Base-by-base conservation (phyloP, 176 grass and related monocot species). In the Aegilops tauschii region DNA sequence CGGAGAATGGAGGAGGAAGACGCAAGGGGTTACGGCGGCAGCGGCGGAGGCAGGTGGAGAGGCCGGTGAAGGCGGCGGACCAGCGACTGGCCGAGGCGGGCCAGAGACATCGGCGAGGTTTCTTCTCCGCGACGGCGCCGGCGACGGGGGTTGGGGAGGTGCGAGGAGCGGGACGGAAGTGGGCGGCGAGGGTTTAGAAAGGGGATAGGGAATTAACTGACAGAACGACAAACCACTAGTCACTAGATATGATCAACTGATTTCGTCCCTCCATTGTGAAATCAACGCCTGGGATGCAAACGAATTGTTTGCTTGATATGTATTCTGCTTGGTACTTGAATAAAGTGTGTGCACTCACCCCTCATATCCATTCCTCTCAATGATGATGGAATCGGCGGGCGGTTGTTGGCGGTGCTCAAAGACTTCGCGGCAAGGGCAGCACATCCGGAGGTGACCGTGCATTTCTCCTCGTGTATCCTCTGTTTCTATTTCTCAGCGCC, bases 21-120 rank as follows among this genome's bases (percentile, higher is more conserved):
- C 12, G 10, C 5, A 34, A 52, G 80, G 59, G 13, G 12, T 69
- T 92, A 89, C 87, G 72, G 68, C n/a, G 44, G 61, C 18, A 16
- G 59, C 11, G 16, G 75, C 0, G 42, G 42, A n/a, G 75, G 45
- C 3, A 82, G 61, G 13, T 64, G 34, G 75, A 84, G 70, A 44
- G 84, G 64, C 13, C 31, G 61, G 66, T 87, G 89, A 28, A 85
- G 76, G 76, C 80, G 70, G 67, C 87, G 76, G 68, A 39, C 36
- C 35, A 91, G n/a, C 54, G 45, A 80, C n/a, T 84, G 68, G 2
- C 89, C 73, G 9, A 83, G 31, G 31, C 89, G 89, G 49, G 81
- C 63, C 30, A 92, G 40, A 66, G 89, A 87, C 92, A 94, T 94
- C 61, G 29, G 17, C 31, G 73, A 63, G 17, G 71, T 5, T 78